A percentile compares a stretch with the other conserved stretches of the same genome.
These are phyloP conservation scores for Russula brevipes DNA, from an alignment of 768 basidiomycete genomes.

Conservation along the genomic window DNA sequence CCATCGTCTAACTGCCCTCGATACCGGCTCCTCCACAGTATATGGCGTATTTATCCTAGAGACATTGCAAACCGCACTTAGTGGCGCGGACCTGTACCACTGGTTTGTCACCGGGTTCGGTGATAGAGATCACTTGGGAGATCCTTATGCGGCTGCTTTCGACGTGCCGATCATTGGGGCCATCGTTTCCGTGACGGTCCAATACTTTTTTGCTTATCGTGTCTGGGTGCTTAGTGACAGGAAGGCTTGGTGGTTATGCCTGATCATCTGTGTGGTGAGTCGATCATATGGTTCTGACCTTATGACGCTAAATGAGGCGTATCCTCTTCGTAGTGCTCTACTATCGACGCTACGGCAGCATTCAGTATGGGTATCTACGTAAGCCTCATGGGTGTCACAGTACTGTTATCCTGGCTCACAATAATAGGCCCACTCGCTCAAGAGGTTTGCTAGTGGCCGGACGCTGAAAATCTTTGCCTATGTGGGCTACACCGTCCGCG, in stretches of 20 bases:
- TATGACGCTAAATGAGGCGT: not conserved
- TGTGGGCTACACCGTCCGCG: not conserved
- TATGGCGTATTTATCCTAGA: slow-evolving; percentile 7
- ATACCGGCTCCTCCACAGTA: not conserved
- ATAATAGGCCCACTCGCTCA: not conserved
- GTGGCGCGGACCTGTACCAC: slow-evolving; percentile 6
- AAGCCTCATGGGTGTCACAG: not conserved
- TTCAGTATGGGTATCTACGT: slow-evolving; percentile 6
- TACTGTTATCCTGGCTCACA: not conserved
- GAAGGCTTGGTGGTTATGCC: not conserved
- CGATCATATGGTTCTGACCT: not conserved
- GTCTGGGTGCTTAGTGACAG: slow-evolving; percentile 11
- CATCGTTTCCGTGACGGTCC: slow-evolving; percentile 3
- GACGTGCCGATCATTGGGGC: slow-evolving; percentile 7
- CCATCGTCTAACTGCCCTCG: not conserved
- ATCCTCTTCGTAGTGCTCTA: not conserved
- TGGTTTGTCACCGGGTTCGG: slow-evolving; percentile 20
- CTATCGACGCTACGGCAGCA: not conserved
- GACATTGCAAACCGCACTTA: slow-evolving; percentile 8
- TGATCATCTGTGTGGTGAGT: slow-evolving; percentile 5
- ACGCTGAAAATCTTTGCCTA: not conserved
- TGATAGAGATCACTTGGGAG: not conserved
- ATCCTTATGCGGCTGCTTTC: not conserved
- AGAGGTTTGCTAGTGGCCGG: not conserved
- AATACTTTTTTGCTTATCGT: slow-evolving; percentile 20